These are phyloP conservation scores for Taxawa tesnikishii DNA, from an alignment of 2,329 filamentous ascomycete species.

Conservation along the genomic window DNA sequence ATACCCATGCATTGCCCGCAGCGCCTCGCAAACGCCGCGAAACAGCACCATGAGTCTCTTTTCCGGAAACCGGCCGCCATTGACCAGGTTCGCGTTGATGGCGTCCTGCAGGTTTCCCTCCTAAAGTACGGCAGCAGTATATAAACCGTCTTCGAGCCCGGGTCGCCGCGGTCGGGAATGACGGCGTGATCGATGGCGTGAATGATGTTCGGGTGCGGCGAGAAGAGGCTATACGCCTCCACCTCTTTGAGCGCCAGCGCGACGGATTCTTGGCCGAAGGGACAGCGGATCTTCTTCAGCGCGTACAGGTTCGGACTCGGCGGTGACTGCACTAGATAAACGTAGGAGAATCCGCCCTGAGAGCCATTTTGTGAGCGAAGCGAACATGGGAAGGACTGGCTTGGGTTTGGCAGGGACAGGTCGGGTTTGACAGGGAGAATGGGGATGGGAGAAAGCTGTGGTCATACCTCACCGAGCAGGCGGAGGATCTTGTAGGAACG, in stretches of 20 bases:
- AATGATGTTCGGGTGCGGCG: conserved; percentile 74
- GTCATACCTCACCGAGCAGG: conserved; percentile 70
- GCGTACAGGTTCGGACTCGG: conserved; percentile 74
- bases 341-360: conserved; percentile 96
- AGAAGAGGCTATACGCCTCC: conserved; percentile 88
- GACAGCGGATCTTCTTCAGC: conserved; percentile 97
- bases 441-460: background rate
- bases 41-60: conserved; percentile 79
- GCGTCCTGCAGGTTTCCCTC: conserved; percentile 93
- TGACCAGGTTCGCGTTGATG: conserved; percentile 97
- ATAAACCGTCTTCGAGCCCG: conserved; percentile 83
- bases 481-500: conserved; percentile 93
- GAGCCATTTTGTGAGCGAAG: background rate
- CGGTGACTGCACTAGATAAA: conserved; percentile 94
- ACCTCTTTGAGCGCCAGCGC: conserved; percentile 93
- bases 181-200: conserved; percentile 73
- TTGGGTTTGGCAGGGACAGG: background rate
- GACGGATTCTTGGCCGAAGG: conserved; percentile 93
- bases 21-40: conserved; percentile 76
- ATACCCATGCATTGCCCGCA: conserved; percentile 88
- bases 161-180: conserved; percentile 53
- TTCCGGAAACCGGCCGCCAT: conserved; percentile 84
- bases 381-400: no score
- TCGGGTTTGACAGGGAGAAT: conserved; percentile 1
- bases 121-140: conserved; percentile 93